phyloP scores from a whole-genome alignment of 164 flowering plant species.

The Berberis vulgaris region DNA sequence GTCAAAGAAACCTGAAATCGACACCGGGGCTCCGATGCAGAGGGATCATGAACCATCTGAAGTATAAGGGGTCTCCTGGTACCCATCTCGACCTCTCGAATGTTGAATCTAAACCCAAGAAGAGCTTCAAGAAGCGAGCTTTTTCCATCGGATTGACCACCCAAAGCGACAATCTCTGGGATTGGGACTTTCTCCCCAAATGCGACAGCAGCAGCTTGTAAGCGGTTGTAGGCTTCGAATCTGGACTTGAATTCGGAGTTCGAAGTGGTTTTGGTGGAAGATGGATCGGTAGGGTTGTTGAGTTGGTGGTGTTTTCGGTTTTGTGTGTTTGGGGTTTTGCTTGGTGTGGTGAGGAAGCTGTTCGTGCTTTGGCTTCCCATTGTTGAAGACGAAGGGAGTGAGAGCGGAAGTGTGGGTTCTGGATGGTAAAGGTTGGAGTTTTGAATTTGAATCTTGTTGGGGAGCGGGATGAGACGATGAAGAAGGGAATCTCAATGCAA shows the following conservation, averaged over 20 bases:
- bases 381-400: background rate
- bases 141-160: slow-evolving; percentile 98
- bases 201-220: slow-evolving; percentile 87
- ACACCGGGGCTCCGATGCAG: slow-evolving; percentile 86
- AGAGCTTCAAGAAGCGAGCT: slow-evolving; percentile 96
- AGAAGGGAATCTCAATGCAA: no score
- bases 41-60: slow-evolving; percentile 88
- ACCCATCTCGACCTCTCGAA: slow-evolving; percentile 98
- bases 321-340: background rate
- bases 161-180: slow-evolving; percentile 93
- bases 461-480: no score
- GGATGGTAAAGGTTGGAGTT: no score
- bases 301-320: slow-evolving; percentile 4
- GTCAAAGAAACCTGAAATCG: slow-evolving; percentile 67
- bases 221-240: slow-evolving; percentile 95
- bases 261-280: background rate
- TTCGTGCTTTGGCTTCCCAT: background rate
- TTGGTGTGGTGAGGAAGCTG: background rate
- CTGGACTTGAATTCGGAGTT: slow-evolving; percentile 36
- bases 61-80: slow-evolving; percentile 89
- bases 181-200: slow-evolving; percentile 96
- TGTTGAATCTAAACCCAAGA: slow-evolving; percentile 92
- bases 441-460: background rate
- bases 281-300: slow-evolving; percentile 5
- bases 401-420: background rate